phyloP scores from a whole-genome alignment of 2,329 filamentous ascomycete genomes.

The Pseudogymnoascus sp. region DNA sequence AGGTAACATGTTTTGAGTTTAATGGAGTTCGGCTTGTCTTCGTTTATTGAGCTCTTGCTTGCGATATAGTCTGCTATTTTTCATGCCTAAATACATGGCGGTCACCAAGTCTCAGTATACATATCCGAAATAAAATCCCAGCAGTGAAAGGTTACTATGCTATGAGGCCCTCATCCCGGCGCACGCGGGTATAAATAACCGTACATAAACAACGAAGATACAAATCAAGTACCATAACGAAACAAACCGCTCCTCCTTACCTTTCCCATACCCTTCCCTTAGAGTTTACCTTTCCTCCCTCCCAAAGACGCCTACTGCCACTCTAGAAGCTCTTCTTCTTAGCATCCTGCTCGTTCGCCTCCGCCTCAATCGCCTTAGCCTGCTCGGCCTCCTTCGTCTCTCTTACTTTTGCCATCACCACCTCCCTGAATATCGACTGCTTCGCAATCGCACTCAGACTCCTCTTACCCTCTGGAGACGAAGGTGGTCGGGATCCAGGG shows the following conservation, averaged over 20 bases:
- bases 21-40: neutral
- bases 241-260: neutral
- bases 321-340: conserved; percentile 4
- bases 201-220: conserved; percentile 3
- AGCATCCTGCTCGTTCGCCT: conserved; percentile 28
- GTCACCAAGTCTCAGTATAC: neutral
- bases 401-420: conserved; percentile 86
- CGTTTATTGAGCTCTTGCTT: neutral
- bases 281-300: neutral
- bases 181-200: conserved; percentile 7
- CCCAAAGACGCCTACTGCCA: neutral
- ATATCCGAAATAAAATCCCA: neutral
- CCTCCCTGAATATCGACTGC: conserved; percentile 81
- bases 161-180: conserved; percentile 1
- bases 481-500: conserved; percentile 6
- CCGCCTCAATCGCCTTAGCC: conserved; percentile 56
- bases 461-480: conserved; percentile 30
- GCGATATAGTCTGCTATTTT: conserved; percentile 1
- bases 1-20: conserved; percentile 1
- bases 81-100: neutral
- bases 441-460: conserved; percentile 45
- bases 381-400: conserved; percentile 87
- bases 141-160: conserved; percentile 4
- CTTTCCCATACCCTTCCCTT: neutral
- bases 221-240: neutral